Conservation (phyloP, 441 rosid genomes). For the Macaranga tanarius region DNA sequence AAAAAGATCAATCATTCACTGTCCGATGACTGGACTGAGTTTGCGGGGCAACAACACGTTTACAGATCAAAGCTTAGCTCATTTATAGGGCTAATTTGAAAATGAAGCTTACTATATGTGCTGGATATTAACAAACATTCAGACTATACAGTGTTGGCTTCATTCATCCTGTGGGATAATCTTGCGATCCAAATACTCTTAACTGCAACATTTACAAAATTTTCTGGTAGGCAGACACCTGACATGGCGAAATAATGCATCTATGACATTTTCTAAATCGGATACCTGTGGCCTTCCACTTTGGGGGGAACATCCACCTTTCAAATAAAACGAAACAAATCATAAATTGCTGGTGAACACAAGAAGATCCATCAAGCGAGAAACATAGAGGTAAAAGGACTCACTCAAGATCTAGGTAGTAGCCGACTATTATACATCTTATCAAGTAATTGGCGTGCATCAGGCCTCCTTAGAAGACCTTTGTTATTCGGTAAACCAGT, state of each 20-base stretch:
- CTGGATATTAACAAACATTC: neutral
- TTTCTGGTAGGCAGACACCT: conserved; percentile 4
- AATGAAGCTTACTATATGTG: neutral
- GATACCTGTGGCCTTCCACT: no score
- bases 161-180: neutral
- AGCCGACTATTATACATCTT: conserved; percentile 93
- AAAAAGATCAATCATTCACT: neutral
- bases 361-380: neutral
- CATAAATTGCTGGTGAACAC: neutral
- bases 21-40: neutral
- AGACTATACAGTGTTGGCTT: neutral
- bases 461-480: conserved; percentile 95
- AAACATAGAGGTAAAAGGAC: conserved; percentile 7
- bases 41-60: neutral
- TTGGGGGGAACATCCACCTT: neutral
- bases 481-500: conserved; percentile 92
- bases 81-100: neutral
- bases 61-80: neutral
- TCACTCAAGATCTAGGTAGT: conserved; percentile 65
- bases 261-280: neutral
- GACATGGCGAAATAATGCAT: neutral
- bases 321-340: neutral
- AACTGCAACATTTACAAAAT: neutral
- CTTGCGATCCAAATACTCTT: neutral
- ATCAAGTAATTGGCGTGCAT: conserved; percentile 74